These are phyloP conservation scores for Agapanthus africanus DNA, from an alignment of 106 monocot species.

Conservation along the genomic window DNA sequence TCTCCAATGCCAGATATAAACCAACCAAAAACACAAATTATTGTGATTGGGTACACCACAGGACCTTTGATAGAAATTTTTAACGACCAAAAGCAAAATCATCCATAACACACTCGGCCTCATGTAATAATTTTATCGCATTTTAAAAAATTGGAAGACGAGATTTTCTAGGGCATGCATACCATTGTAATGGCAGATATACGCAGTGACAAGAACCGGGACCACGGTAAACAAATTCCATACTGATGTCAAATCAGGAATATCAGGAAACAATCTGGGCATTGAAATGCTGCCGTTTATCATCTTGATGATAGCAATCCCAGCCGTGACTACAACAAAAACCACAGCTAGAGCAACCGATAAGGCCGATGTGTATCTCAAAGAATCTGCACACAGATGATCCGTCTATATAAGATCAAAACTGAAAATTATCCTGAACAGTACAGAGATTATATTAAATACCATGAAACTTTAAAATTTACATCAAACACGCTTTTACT, in stretches of 20 bases:
- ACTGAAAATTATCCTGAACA: background rate
- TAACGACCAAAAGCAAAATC: background rate
- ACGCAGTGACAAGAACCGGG: slow-evolving; percentile 55
- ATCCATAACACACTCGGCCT: background rate
- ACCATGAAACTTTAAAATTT: too few species aligned
- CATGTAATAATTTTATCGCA: background rate
- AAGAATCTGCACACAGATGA: slow-evolving; percentile 31
- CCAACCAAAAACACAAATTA: background rate
- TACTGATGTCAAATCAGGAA: slow-evolving; percentile 32
- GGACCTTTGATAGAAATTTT: background rate
- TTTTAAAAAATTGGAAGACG: background rate
- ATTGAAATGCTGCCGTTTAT: slow-evolving; percentile 33
- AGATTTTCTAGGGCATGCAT: background rate
- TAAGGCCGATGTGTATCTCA: slow-evolving; percentile 51
- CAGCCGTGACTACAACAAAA: slow-evolving; percentile 53
- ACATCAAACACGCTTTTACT: too few species aligned
- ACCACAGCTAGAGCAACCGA: slow-evolving; percentile 57
- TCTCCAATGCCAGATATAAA: background rate
- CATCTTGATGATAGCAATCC: slow-evolving; percentile 49
- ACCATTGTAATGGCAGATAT: slow-evolving; percentile 71
- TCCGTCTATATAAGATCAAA: background rate
- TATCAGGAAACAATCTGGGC: slow-evolving; percentile 43
- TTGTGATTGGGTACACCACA: background rate
- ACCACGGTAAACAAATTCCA: slow-evolving; percentile 54
- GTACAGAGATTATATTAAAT: too few species aligned